Conservation (phyloP, 2,329 filamentous ascomycete genomes). For the Dactylonectria estremocensis region DNA sequence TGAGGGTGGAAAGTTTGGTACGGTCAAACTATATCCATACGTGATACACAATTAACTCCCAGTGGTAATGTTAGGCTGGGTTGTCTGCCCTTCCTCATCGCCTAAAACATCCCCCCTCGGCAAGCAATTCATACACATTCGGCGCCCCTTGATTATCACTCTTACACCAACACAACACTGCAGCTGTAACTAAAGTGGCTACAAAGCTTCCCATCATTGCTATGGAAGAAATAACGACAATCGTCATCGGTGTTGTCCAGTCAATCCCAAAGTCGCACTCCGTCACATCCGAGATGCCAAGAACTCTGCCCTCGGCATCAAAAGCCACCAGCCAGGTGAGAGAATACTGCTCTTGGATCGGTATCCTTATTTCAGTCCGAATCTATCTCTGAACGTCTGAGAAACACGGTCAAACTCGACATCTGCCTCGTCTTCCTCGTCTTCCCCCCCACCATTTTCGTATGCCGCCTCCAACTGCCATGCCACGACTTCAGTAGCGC, state of each 20-base stretch:
- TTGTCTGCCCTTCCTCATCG: not conserved
- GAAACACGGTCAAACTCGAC: not conserved
- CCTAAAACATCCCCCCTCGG: not conserved
- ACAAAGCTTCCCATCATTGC: not conserved
- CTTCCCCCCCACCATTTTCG: no score
- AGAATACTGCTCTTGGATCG: not conserved
- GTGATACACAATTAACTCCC: not conserved
- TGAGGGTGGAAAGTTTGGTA: not conserved
- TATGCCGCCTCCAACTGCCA: slow-evolving; percentile 13
- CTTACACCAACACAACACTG: not conserved
- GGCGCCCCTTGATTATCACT: not conserved
- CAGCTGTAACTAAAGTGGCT: not conserved
- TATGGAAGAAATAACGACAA: not conserved
- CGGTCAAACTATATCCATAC: not conserved
- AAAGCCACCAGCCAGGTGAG: not conserved
- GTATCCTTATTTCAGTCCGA: slow-evolving; percentile 2
- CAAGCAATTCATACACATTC: slow-evolving; percentile 6
- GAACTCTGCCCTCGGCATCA: not conserved
- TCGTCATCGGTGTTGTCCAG: slow-evolving; percentile 7
- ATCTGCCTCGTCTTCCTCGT: not conserved
- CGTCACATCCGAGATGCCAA: slow-evolving; percentile 6
- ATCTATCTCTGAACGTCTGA: slow-evolving; percentile 4
- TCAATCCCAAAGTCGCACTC: not conserved
- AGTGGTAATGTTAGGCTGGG: not conserved
- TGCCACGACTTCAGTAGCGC: slow-evolving; percentile 7